A percentile compares a stretch with the other conserved stretches of the same genome.
Evolutionary conservation across 805 yeast species (phyloP).

Genomic region (Nadsonia fulvescens): DNA sequence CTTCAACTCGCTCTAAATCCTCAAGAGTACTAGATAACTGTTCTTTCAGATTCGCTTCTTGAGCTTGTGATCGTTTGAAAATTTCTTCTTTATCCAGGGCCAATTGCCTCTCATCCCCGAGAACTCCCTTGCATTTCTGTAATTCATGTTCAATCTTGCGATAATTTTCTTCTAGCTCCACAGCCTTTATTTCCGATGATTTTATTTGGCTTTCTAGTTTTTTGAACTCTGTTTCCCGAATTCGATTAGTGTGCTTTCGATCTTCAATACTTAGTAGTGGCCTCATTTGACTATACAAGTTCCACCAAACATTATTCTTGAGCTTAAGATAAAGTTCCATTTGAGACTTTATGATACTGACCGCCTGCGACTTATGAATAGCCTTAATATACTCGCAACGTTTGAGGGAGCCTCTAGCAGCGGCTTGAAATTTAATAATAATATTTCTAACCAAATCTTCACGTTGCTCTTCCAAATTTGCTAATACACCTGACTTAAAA

Average conservation of each 20-base stretch:
- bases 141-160: slow-evolving; percentile 14
- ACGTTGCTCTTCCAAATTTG: slow-evolving; percentile 59
- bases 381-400: slow-evolving; percentile 30
- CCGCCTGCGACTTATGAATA: slow-evolving; percentile 49
- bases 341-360: slow-evolving; percentile 47
- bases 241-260: slow-evolving; percentile 36
- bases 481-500: slow-evolving; percentile 61
- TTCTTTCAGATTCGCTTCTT: slow-evolving; percentile 21
- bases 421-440: slow-evolving; percentile 44
- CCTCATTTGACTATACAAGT: slow-evolving; percentile 46
- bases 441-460: slow-evolving; percentile 42
- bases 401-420: slow-evolving; percentile 42
- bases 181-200: slow-evolving; percentile 12
- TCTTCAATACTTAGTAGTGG: slow-evolving; percentile 56
- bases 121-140: slow-evolving; percentile 16
- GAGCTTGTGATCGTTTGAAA: slow-evolving; percentile 26
- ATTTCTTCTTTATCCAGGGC: slow-evolving; percentile 30
- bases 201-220: slow-evolving; percentile 15
- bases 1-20: slow-evolving; percentile 18
- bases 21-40: slow-evolving; percentile 15
- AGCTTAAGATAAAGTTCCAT: slow-evolving; percentile 34
- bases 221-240: slow-evolving; percentile 19
- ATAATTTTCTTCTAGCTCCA: slow-evolving; percentile 14
- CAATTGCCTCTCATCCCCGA: slow-evolving; percentile 24
- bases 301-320: slow-evolving; percentile 58